Evolutionary conservation across 768 basidiomycete genomes (phyloP).

Genomic region (Lactarius psammicola): DNA sequence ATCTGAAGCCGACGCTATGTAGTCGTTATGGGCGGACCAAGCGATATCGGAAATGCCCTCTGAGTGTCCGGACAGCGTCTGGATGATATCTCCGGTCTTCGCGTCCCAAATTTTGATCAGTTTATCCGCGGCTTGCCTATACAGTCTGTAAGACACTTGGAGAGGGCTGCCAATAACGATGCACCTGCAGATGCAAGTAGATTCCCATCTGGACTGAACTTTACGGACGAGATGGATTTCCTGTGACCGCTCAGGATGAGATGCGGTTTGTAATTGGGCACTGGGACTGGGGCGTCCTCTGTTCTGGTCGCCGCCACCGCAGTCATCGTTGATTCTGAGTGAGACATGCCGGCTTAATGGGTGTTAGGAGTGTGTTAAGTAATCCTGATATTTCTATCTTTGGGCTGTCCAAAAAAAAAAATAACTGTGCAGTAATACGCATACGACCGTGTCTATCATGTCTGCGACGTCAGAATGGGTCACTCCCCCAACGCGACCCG

Average conservation of each 20-base stretch:
- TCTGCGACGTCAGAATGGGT: constrained; percentile 61
- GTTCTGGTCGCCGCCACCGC: neutral
- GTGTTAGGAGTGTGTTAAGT: too few species aligned
- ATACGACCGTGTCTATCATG: constrained; percentile 40
- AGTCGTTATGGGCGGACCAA: constrained; percentile 81
- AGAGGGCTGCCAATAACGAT: constrained; percentile 32
- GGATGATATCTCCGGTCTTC: constrained; percentile 66
- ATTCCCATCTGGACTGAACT: constrained; percentile 84
- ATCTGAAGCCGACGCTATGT: constrained; percentile 90
- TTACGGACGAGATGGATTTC: constrained; percentile 76
- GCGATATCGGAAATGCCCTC: constrained; percentile 89
- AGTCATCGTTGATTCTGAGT: neutral
- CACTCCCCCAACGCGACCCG: constrained; percentile 73
- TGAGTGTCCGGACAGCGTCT: constrained; percentile 70
- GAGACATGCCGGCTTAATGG: constrained; percentile 20
- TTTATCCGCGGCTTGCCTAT: constrained; percentile 78
- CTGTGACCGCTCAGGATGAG: constrained; percentile 80
- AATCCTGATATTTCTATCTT: too few species aligned
- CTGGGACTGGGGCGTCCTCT: constrained; percentile 13
- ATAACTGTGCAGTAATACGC: neutral
- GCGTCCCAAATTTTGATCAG: constrained; percentile 78
- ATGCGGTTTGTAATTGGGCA: constrained; percentile 56
- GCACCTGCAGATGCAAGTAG: constrained; percentile 82
- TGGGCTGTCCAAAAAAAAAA: too few species aligned
- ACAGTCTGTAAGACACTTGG: constrained; percentile 32